Base-by-base conservation (phyloP, 139 green algal genomes). In the Tetradesmus lagerheimii region DNA sequence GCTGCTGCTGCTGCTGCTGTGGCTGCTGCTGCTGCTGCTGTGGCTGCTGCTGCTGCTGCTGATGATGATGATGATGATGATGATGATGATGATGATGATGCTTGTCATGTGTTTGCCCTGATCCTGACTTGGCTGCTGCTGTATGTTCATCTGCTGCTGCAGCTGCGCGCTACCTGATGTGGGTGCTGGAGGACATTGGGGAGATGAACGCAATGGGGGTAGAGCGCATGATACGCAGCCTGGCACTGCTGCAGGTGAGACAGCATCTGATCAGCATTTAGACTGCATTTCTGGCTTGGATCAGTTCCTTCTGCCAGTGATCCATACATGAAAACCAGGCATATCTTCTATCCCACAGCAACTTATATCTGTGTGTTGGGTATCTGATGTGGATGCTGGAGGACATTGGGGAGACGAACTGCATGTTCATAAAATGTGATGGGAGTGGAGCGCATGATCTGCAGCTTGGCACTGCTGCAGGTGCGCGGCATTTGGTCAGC, bases 401-500 rank as follows among this genome's bases (percentile, higher is more conserved):
- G n/a, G n/a, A n/a, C n/a, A n/a, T n/a, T n/a, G n/a, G n/a, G n/a
- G n/a, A n/a, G n/a, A n/a, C n/a, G n/a, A n/a, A n/a, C n/a, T n/a
- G n/a, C n/a, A n/a, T n/a, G n/a, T n/a, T n/a, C n/a, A n/a, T n/a
- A n/a, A n/a, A n/a, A 96, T 82, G 76, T 90, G 38, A 67, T 91
- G 38, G 94, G 94, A 12, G 93, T 96, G 80, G 91, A 95, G 50
- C 90, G 92, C 67, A 95, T 98, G 92, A 92, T 93, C 31, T 92
- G 94, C 43, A 81, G 67, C 31, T n/a, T 91, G 27, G 47, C 78
- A 14, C 87, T 90, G 57, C 12, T 86, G 77, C 87, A 90, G 77
- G 88, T 90, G 9, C 5, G 43, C 43, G 9, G 43, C 9, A 5
- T 15, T 5, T 50, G 43, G 6, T 50, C n/a, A 50, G 43, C 43